Conservation (phyloP, 2,329 filamentous ascomycete species). For the Pseudocercospora crystallina region DNA sequence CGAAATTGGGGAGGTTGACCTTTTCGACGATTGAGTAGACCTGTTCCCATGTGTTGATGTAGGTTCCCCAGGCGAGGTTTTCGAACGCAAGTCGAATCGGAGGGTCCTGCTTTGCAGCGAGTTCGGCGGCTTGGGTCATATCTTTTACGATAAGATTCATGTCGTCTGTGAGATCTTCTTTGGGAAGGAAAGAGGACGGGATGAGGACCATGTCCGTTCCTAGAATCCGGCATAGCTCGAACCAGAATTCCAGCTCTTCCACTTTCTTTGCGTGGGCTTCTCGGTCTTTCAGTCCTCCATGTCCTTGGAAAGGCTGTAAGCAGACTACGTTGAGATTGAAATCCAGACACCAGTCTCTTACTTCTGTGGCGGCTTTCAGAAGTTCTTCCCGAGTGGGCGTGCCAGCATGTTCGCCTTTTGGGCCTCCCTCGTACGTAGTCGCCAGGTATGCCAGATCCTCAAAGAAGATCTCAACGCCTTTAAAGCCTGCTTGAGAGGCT, state of each 20-base stretch:
- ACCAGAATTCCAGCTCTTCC: conserved; percentile 67
- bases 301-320: conserved; percentile 74
- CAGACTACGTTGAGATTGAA: conserved; percentile 61
- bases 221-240: conserved; percentile 62
- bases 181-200: conserved; percentile 66
- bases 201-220: conserved; percentile 71
- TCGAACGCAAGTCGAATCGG: conserved; percentile 69
- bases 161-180: conserved; percentile 45
- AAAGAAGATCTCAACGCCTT: conserved; percentile 70
- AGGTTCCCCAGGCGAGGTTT: conserved; percentile 69
- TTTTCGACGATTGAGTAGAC: conserved; percentile 66
- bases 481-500: conserved; percentile 65
- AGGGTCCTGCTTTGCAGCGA: conserved; percentile 56
- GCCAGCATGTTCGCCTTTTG: conserved; percentile 35
- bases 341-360: conserved; percentile 57
- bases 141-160: conserved; percentile 60
- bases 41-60: conserved; percentile 68
- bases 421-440: conserved; percentile 28
- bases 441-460: conserved; percentile 70
- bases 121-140: conserved; percentile 63
- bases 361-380: conserved; percentile 57
- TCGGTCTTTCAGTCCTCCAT: conserved; percentile 69
- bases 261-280: conserved; percentile 56
- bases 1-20: conserved; percentile 70
- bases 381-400: conserved; percentile 45